Conservation (phyloP, 768 basidiomycete genomes). For the Zangia roseola region DNA sequence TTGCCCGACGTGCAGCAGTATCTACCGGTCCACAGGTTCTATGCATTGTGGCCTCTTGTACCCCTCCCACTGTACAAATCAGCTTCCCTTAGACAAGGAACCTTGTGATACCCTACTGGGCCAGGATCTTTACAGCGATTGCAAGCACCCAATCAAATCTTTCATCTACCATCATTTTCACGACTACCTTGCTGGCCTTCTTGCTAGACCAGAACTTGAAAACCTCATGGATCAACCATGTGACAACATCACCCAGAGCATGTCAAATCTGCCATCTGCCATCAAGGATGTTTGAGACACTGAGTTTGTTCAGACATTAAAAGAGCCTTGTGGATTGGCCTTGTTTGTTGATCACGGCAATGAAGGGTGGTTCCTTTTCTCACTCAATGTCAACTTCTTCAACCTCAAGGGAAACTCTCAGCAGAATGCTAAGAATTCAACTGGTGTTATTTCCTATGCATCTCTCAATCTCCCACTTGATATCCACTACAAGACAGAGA, state of each 20-base stretch:
- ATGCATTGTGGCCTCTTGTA: background rate
- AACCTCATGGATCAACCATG: slow-evolving; percentile 8
- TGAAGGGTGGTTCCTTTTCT: background rate
- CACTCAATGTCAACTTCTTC: slow-evolving; percentile 4
- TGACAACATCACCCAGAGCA: background rate
- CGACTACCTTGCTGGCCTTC: background rate
- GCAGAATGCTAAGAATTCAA: background rate
- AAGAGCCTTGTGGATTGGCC: too few species aligned
- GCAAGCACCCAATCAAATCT: background rate
- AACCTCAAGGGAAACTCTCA: background rate
- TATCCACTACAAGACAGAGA: background rate
- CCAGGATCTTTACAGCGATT: background rate
- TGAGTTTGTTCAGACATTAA: too few species aligned
- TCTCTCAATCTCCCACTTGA: slow-evolving; percentile 1
- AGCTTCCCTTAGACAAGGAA: background rate
- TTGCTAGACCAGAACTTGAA: slow-evolving; percentile 2
- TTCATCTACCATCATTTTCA: slow-evolving; percentile 5
- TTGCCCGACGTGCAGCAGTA: too few species aligned
- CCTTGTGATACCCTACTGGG: background rate
- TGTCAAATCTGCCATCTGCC: too few species aligned
- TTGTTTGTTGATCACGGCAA: too few species aligned
- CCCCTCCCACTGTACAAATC: slow-evolving; percentile 7
- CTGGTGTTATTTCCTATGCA: background rate
- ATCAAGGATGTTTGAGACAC: background rate
- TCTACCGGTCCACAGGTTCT: background rate